Base-by-base conservation (phyloP, 2,329 filamentous ascomycete species). In the Exophiala phaeomuriformis region DNA sequence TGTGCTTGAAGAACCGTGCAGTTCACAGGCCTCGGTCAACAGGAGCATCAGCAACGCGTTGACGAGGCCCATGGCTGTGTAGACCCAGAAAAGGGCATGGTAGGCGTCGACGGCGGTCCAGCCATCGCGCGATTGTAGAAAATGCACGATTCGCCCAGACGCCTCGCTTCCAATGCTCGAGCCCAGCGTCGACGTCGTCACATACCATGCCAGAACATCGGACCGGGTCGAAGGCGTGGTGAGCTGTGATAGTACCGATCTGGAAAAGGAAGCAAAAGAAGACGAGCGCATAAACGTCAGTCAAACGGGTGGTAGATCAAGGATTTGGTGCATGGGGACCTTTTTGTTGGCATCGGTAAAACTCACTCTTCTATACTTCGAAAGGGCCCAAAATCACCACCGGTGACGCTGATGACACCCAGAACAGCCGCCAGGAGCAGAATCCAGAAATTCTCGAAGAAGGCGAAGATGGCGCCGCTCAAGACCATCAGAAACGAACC, bases 321-420 rank as follows among this genome's bases (percentile, higher is more conserved):
- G 19, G 19, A 19, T 19, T 19, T 19, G 19, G 19, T 19, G 19
- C 19, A 19, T 19, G 19, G 19, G 19, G 19, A 19, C 19, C 19
- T 19, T 19, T 19, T 19, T 19, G 19, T 19, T 19, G 19, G 19
- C 19, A 19, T 19, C 19, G 19, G 19, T 2, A 19, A 19, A 19
- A 52, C 59, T 52, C 37, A 80, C 66, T 84, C 81, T 63, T 84
- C 81, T 30, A 84, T 73, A 37, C 81, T 80, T 37, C 77, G 72
- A 55, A 84, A 84, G 0, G 81, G 81, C 0, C 80, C 81, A 49
- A 83, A 83, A 62, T 84, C 81, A 52, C 80, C 82, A 5, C 81
- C 81, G 62, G 79, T 80, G n/a, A 62, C 55, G 64, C 79, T 83
- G 33, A 85, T 80, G 46, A 85, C 80, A 3, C 82, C 82, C 5